Conservation (phyloP, 2,329 filamentous ascomycete genomes). For the Fusarium marasasianum region DNA sequence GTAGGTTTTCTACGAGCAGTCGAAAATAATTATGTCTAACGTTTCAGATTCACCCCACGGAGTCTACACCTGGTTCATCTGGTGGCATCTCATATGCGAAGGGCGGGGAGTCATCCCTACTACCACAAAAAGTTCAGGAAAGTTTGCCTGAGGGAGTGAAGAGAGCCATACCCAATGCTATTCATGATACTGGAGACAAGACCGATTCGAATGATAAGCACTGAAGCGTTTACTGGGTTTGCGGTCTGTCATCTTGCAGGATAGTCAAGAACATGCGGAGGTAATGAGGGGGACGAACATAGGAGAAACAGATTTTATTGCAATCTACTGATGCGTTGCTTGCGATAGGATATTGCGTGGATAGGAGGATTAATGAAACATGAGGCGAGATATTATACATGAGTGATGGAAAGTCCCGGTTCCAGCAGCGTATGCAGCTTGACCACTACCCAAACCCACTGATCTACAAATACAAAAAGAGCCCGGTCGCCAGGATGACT, state of each 20-base stretch:
- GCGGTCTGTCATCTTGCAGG: background rate
- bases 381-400: background rate
- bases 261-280: fast-evolving
- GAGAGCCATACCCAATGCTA: slow-evolving; percentile 28
- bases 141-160: slow-evolving; percentile 36
- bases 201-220: slow-evolving; percentile 6
- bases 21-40: background rate
- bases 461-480: slow-evolving; percentile 19
- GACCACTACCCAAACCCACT: no score
- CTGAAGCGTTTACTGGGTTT: background rate
- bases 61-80: slow-evolving; percentile 17
- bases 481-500: slow-evolving; percentile 12
- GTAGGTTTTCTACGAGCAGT: background rate
- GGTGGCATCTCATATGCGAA: slow-evolving; percentile 35
- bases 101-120: slow-evolving; percentile 24
- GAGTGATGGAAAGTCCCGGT: background rate
- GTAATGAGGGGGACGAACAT: background rate
- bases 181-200: slow-evolving; percentile 36
- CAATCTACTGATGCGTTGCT: background rate
- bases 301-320: background rate
- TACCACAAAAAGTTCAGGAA: slow-evolving; percentile 40
- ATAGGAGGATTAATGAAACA: background rate
- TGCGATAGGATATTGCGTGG: background rate
- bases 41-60: slow-evolving; percentile 36
- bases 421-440: background rate